Conservation (phyloP, 345 rosid genomes). For the Abelmoschus esculentus region DNA sequence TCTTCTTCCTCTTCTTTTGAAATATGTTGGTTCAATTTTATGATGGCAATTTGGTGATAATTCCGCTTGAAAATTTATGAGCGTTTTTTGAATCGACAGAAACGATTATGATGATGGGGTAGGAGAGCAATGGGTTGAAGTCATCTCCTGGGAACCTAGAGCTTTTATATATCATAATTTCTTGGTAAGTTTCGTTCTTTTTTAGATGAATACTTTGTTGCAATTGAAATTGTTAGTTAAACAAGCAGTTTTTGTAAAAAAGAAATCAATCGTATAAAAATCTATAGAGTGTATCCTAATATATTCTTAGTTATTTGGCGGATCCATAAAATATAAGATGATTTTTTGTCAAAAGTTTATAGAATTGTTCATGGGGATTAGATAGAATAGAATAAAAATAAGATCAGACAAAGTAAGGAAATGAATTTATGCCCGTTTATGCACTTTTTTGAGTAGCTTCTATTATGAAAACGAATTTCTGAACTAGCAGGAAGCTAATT, state of each 20-base stretch:
- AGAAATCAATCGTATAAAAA: background rate
- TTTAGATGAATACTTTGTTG: background rate
- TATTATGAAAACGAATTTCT: background rate
- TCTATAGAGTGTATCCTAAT: background rate
- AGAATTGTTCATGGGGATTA: background rate
- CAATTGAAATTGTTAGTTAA: background rate
- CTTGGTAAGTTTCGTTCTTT: slow-evolving; percentile 37
- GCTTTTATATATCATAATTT: slow-evolving; percentile 82
- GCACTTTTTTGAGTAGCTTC: background rate
- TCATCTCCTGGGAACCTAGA: slow-evolving; percentile 92
- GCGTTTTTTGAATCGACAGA: slow-evolving; percentile 17
- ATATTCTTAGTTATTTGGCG: background rate
- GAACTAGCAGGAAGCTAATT: background rate
- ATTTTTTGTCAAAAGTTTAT: background rate
- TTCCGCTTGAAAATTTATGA: background rate
- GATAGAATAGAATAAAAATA: background rate
- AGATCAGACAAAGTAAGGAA: background rate
- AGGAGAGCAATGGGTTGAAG: slow-evolving; percentile 71
- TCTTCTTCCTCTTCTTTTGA: background rate
- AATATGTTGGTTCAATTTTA: background rate
- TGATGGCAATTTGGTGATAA: slow-evolving; percentile 8
- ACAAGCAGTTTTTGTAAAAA: too few relatives aligned
- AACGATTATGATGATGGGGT: slow-evolving; percentile 37
- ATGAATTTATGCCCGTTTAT: background rate
- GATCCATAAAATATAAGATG: background rate